Percentiles rank a stretch among this genome's conserved stretches.
Evolutionary conservation across 78 protist genomes (phyloP).

Genomic region (Emiliania huxleyi): DNA sequence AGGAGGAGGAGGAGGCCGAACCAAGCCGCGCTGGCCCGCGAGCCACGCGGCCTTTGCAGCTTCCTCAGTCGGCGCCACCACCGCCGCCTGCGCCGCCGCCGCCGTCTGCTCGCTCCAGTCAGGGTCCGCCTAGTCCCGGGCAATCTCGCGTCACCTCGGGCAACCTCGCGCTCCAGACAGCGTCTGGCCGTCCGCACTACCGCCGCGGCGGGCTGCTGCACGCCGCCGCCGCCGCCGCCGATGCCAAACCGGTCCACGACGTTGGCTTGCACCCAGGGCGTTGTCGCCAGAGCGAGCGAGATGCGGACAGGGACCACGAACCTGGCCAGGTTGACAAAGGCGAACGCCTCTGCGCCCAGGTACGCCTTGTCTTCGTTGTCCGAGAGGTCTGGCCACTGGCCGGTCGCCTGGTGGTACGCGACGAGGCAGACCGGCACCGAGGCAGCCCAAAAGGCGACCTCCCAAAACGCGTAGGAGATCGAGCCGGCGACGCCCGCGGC

Average conservation of each 20-base stretch:
- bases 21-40: too few species aligned
- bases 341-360: background rate
- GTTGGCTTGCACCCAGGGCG: background rate
- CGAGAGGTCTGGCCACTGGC: background rate
- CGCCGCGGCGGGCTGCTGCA: too few species aligned
- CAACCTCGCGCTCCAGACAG: too few species aligned
- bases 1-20: too few species aligned
- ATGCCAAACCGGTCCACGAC: background rate
- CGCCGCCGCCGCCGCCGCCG: too few species aligned
- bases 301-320: background rate
- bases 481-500: background rate
- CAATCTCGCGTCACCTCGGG: too few species aligned
- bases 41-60: too few species aligned
- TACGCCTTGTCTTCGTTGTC: background rate
- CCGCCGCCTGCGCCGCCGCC: too few species aligned
- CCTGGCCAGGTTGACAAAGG: background rate
- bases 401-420: background rate
- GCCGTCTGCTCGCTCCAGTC: too few species aligned
- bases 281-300: background rate
- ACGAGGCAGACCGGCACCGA: background rate
- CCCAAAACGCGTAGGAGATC: background rate
- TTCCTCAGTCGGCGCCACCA: too few species aligned
- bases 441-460: background rate
- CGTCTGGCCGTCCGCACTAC: too few species aligned
- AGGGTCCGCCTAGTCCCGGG: too few species aligned